Percentiles rank a stretch among this genome's conserved stretches.
Conservation (phyloP, 2,329 filamentous ascomycete species). For the Raffaelea ambrosiae region DNA sequence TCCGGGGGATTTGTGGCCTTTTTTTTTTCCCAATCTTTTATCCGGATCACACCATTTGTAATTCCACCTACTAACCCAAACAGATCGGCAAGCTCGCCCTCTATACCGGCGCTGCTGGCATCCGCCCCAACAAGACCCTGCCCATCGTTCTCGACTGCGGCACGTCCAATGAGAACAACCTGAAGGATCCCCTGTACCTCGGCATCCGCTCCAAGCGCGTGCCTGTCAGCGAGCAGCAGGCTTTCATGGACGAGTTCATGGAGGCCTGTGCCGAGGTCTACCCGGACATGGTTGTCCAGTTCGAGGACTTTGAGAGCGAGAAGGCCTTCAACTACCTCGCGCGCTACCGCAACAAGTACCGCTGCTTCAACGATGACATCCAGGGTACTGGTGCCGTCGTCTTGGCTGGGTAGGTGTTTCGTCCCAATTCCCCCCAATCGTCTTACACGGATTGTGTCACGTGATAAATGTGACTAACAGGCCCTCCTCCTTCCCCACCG, state of each 20-base stretch:
- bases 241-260: constrained; percentile 98
- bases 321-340: constrained; percentile 88
- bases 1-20: no score
- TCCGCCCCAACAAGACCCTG: constrained; percentile 77
- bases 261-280: constrained; percentile 69
- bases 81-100: constrained; percentile 87
- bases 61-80: constrained; percentile 2
- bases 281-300: constrained; percentile 70
- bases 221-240: constrained; percentile 67
- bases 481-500: constrained; percentile 24
- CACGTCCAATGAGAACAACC: constrained; percentile 57
- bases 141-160: constrained; percentile 61
- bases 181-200: constrained; percentile 72
- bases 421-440: neutral
- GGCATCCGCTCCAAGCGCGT: constrained; percentile 80
- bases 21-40: neutral
- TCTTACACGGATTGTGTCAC: constrained; percentile 4
- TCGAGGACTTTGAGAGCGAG: constrained; percentile 93
- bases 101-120: constrained; percentile 92
- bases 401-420: constrained; percentile 59
- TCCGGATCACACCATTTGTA: neutral
- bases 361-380: constrained; percentile 98
- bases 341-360: constrained; percentile 79
- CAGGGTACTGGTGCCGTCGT: constrained; percentile 96
- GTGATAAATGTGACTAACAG: neutral